Percentiles rank a stretch among this genome's conserved stretches.
phyloP scores from a whole-genome alignment of 495 filamentous ascomycete genomes.

The Clavariopsis aquatica region DNA sequence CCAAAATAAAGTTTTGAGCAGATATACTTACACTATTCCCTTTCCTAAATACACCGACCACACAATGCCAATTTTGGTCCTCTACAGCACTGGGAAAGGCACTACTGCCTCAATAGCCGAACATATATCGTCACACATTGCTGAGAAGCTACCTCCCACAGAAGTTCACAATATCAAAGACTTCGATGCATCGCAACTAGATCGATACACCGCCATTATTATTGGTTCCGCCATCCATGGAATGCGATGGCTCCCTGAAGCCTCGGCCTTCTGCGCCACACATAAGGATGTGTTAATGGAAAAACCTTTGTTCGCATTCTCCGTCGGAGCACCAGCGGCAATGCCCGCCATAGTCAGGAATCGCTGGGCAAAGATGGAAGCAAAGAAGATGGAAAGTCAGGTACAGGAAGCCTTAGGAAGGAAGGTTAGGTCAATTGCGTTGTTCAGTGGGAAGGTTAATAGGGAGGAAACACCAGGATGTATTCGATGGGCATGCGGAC shows the following conservation, averaged over 20 bases:
- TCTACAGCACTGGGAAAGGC: constrained; percentile 12
- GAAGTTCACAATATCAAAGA: constrained; percentile 14
- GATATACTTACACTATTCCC: too few species aligned
- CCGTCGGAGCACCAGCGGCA: constrained; percentile 3
- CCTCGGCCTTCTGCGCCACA: background rate
- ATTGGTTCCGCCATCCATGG: constrained; percentile 12
- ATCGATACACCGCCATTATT: constrained; percentile 1
- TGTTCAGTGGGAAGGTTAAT: constrained; percentile 13
- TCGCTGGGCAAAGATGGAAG: background rate
- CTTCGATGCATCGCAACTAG: constrained; percentile 5
- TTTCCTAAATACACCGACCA: too few species aligned
- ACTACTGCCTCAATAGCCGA: constrained; percentile 12
- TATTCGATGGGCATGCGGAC: background rate
- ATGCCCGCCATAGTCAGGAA: constrained; percentile 3
- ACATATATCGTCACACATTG: constrained; percentile 12
- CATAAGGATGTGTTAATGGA: background rate
- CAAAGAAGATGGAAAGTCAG: background rate
- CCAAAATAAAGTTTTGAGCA: too few species aligned
- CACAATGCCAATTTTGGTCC: constrained; percentile 12
- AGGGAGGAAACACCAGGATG: constrained; percentile 4
- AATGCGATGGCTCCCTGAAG: constrained; percentile 4
- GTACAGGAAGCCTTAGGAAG: background rate
- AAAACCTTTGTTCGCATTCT: constrained; percentile 11
- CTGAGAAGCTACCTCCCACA: background rate
- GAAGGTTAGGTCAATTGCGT: constrained; percentile 1